phyloP scores from a whole-genome alignment of 2,329 filamentous ascomycete species.

The Westerdykella ornata region DNA sequence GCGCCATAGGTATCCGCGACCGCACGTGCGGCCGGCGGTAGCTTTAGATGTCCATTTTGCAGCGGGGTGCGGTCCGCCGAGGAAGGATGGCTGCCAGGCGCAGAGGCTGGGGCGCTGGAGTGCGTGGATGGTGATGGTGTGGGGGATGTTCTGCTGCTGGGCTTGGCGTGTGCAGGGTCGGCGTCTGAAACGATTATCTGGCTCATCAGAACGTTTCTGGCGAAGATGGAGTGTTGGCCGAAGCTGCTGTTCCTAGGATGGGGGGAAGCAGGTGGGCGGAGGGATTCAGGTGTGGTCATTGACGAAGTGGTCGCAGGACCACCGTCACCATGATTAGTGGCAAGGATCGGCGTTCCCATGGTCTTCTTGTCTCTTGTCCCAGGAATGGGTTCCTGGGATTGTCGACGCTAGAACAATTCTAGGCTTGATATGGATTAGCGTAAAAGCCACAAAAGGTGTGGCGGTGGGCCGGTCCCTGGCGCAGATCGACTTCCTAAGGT shows the following conservation, averaged over 20 bases:
- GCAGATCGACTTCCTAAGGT: no score
- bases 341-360: background rate
- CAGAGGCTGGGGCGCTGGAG: background rate
- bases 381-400: no score
- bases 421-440: no score
- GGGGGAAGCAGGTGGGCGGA: constrained; percentile 19
- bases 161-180: constrained; percentile 14
- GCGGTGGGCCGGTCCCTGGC: no score
- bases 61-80: constrained; percentile 1
- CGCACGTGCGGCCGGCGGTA: background rate
- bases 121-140: constrained; percentile 17
- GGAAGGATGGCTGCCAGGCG: background rate
- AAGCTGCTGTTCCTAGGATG: constrained; percentile 8
- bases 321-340: background rate
- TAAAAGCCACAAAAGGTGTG: no score
- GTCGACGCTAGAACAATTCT: no score
- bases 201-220: constrained; percentile 48
- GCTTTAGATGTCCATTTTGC: constrained; percentile 27
- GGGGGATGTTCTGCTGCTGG: constrained; percentile 12
- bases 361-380: no score
- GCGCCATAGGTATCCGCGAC: constrained; percentile 28
- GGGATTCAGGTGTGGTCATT: constrained; percentile 7
- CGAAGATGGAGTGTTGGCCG: constrained; percentile 46
- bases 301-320: background rate
- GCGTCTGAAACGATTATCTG: constrained; percentile 25